A percentile compares a stretch with the other conserved stretches of the same genome.
Evolutionary conservation across 495 filamentous ascomycete species (phyloP).

Genomic region (Lichina pygmaea): DNA sequence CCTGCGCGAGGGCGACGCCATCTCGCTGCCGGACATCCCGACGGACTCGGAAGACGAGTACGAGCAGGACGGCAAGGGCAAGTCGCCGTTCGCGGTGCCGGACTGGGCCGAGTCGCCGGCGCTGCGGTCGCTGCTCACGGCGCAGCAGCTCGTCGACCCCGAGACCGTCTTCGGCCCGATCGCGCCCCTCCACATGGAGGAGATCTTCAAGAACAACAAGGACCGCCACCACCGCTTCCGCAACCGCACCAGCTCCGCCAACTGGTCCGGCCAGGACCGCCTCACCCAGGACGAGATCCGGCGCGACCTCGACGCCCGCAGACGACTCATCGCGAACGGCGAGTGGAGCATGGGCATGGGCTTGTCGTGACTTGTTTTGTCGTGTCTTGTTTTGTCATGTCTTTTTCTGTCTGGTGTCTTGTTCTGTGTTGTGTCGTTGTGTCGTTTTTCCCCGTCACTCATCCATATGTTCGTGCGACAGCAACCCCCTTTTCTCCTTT

Average conservation of each 20-base stretch:
- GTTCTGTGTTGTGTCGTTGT: no score
- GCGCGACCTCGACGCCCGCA: conserved; percentile 52
- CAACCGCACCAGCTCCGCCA: conserved; percentile 69
- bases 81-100: conserved; percentile 24
- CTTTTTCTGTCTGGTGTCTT: no score
- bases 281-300: conserved; percentile 73
- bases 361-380: no score
- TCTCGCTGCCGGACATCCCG: conserved; percentile 69
- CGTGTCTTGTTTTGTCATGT: no score
- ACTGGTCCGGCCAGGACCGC: conserved; percentile 69
- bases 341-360: conserved; percentile 45
- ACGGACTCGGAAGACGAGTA: conserved; percentile 69
- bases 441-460: no score
- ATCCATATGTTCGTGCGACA: no score
- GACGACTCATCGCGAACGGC: conserved; percentile 56
- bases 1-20: conserved; percentile 34
- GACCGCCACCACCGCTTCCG: conserved; percentile 65
- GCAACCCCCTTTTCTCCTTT: no score
- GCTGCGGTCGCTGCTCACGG: conserved; percentile 34
- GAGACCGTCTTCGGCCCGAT: conserved; percentile 77
- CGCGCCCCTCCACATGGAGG: conserved; percentile 68
- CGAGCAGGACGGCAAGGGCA: conserved; percentile 11
- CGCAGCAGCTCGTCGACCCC: conserved; percentile 63
- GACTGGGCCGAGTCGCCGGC: conserved; percentile 68
- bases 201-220: conserved; percentile 68